Evolutionary conservation across 2,329 filamentous ascomycete species (phyloP).

Genomic region (Lecanicillium sp.): DNA sequence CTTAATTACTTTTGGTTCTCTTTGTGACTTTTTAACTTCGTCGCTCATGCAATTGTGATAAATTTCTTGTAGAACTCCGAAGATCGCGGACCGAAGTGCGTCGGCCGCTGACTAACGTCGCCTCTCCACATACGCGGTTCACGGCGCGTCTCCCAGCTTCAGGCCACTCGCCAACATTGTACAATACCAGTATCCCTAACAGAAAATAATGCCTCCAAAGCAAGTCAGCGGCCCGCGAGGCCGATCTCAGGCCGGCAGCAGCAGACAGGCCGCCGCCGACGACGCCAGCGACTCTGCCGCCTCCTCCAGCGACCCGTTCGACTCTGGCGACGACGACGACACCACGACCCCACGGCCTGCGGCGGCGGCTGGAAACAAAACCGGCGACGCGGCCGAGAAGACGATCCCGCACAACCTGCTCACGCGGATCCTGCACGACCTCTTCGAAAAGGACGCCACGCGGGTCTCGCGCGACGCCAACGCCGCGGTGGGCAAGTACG

Average conservation of each 20-base stretch:
- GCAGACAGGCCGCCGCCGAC: constrained; percentile 19
- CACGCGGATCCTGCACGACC: constrained; percentile 69
- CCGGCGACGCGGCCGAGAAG: constrained; percentile 29
- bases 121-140: constrained; percentile 5
- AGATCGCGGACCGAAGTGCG: not conserved
- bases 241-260: constrained; percentile 27
- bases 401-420: constrained; percentile 68
- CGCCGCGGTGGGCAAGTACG: constrained; percentile 70
- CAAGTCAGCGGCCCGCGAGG: constrained; percentile 32
- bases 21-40: not conserved
- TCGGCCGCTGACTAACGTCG: constrained; percentile 4
- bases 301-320: constrained; percentile 30
- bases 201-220: constrained; percentile 38
- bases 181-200: not conserved
- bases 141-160: not conserved
- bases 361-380: constrained; percentile 13
- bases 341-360: constrained; percentile 16
- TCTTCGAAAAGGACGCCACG: constrained; percentile 67
- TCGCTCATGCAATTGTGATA: not conserved
- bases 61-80: not conserved
- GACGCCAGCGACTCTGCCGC: constrained; percentile 18
- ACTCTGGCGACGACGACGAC: constrained; percentile 23
- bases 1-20: constrained; percentile 30
- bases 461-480: constrained; percentile 74
- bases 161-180: not conserved